Base-by-base conservation (phyloP, 2,329 filamentous ascomycete genomes). In the Epichloe coenophiala region DNA sequence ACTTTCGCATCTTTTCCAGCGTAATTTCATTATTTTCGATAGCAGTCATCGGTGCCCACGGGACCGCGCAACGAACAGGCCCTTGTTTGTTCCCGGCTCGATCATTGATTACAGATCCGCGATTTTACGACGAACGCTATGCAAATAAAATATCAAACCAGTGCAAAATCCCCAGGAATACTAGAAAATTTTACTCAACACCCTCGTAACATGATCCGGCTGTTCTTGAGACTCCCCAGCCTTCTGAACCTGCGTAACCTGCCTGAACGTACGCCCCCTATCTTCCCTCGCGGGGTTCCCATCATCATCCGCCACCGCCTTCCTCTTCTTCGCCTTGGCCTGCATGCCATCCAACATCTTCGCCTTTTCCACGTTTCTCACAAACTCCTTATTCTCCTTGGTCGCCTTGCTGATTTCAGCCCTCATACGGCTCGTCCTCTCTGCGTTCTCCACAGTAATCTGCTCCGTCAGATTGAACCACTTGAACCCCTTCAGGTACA, bases 401-500 rank as follows among this genome's bases (percentile, higher is more conserved):
- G 81, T 82, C 45, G 83, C 80, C 71, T 83, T 82, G 60, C 78
- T 76, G 57, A 93, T 86, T 67, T 93, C 88, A 12, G 85, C 84
- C 52, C 85, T 72, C 76, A 93, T 80, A 59, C 86, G 76, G 59
- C 82, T 84, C 49, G 81, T 76, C 52, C 87, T 71, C 67, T 91
- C 87, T 5, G 87, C 86, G 63, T 90, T 88, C 71, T 94, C 88
- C 31, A 83, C 77, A 40, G 84, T 76, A 57, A 91, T 89, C 68
- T 90, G 84, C 64, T 87, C 84, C 51, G 84, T 88, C 55, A 83
- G 66, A 59, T 82, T 73, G 55, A 77, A 72, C 88, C 88, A 94
- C 67, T 91, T 93, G 70, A 93, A 91, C 1, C 86, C 86, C 55
- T 80, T 84, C 55, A 94, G 70, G 61, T 94, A 94, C 54, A 86